Evolutionary conservation across 495 filamentous ascomycete genomes (phyloP).

Genomic region (Aspergillus leporis): DNA sequence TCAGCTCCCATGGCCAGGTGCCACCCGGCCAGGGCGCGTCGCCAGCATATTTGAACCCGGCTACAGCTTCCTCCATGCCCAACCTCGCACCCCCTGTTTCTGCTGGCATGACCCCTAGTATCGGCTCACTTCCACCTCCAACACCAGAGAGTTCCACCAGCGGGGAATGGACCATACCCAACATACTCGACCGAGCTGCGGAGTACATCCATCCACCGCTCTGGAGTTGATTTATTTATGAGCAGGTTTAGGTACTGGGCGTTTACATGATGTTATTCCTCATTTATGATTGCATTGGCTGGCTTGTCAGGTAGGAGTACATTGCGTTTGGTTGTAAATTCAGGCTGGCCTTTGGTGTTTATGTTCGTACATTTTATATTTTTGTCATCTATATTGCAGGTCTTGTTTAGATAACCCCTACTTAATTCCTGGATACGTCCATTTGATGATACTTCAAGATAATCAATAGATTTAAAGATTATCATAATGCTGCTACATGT

Average conservation of each 20-base stretch:
- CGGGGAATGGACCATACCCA: conserved; percentile 49
- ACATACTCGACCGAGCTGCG: conserved; percentile 45
- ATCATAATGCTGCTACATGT: no score
- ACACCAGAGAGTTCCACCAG: conserved; percentile 51
- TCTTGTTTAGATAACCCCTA: background rate
- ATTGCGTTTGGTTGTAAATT: background rate
- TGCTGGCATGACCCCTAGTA: conserved; percentile 37
- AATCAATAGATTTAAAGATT: no score
- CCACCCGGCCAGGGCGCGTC: conserved; percentile 12
- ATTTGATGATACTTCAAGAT: no score
- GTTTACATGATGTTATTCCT: background rate
- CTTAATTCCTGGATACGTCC: no score
- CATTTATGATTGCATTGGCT: conserved; percentile 3
- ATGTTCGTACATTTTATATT: background rate
- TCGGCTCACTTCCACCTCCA: conserved; percentile 44
- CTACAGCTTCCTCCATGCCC: conserved; percentile 8
- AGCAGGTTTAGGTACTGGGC: background rate
- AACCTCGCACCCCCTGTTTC: conserved; percentile 23
- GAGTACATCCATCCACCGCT: conserved; percentile 52
- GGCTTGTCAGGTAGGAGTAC: background rate
- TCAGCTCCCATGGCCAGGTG: conserved; percentile 29
- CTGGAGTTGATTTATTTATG: conserved; percentile 33
- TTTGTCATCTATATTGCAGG: background rate
- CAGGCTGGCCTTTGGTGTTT: background rate
- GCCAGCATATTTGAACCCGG: conserved; percentile 21